A percentile compares a stretch with the other conserved stretches of the same genome.
Evolutionary conservation across 352 stramenopile genomes (phyloP).

Genomic region (Phytophthora pluvialis): DNA sequence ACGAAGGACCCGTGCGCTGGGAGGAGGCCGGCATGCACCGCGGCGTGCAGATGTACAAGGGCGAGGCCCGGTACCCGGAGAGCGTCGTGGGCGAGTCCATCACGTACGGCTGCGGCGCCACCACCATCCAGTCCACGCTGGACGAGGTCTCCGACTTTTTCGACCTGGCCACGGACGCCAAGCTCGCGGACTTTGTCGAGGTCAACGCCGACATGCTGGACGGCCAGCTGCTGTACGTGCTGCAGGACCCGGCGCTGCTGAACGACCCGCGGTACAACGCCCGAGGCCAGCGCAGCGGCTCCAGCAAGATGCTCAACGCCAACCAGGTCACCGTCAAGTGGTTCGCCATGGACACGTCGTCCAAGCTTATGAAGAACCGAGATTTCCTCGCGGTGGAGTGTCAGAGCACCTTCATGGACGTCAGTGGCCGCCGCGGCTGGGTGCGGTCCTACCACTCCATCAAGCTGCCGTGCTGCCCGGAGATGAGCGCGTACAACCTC

Average conservation of each 20-base stretch:
- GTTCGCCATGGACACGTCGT: conserved; percentile 58
- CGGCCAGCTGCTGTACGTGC: conserved; percentile 63
- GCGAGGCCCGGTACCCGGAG: conserved; percentile 54
- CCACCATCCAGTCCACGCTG: conserved; percentile 63
- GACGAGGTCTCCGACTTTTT: conserved; percentile 77
- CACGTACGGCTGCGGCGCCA: conserved; percentile 67
- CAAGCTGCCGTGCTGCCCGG: conserved; percentile 66
- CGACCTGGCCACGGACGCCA: conserved; percentile 59
- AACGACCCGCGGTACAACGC: conserved; percentile 38
- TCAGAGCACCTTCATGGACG: conserved; percentile 73
- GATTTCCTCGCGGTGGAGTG: conserved; percentile 81
- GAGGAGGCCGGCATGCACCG: conserved; percentile 57
- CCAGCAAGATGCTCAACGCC: conserved; percentile 44
- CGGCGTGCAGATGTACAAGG: conserved; percentile 77
- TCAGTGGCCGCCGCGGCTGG: conserved; percentile 66
- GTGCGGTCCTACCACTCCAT: conserved; percentile 77
- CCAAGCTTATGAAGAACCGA: conserved; percentile 68
- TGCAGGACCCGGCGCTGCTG: conserved; percentile 42
- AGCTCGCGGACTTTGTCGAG: conserved; percentile 53
- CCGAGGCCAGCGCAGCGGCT: conserved; percentile 14
- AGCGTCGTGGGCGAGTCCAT: conserved; percentile 48
- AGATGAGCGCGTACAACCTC: conserved; percentile 53
- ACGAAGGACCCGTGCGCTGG: conserved; percentile 65
- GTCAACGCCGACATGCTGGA: conserved; percentile 61
- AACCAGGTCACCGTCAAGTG: conserved; percentile 81